Evolutionary conservation across 441 rosid genomes (phyloP).

Genomic region (Aquilaria agallochum): DNA sequence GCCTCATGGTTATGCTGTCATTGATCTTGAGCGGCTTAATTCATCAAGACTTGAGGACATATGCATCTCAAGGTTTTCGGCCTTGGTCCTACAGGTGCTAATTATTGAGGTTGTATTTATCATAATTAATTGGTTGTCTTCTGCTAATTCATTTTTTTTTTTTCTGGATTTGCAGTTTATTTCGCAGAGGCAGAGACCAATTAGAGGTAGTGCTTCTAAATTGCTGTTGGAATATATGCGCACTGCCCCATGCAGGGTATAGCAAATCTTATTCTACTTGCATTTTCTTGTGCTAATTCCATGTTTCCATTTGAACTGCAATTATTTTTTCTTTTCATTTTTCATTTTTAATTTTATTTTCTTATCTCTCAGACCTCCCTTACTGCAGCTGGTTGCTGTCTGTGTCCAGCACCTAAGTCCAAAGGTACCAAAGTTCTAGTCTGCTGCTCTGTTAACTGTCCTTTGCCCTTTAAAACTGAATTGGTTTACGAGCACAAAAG

Average conservation of each 20-base stretch:
- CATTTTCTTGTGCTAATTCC: slow-evolving; percentile 12
- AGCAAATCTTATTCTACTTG: slow-evolving; percentile 15
- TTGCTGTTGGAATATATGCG: slow-evolving; percentile 66
- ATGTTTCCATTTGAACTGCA: slow-evolving; percentile 2
- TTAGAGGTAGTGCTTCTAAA: slow-evolving; percentile 72
- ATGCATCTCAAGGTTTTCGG: slow-evolving; percentile 64
- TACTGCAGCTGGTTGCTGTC: slow-evolving; percentile 94
- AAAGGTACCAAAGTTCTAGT: slow-evolving; percentile 76
- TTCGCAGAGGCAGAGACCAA: slow-evolving; percentile 85
- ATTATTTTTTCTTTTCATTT: neutral
- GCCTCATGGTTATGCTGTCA: slow-evolving; percentile 58
- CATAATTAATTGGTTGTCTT: slow-evolving; percentile 10
- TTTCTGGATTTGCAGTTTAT: slow-evolving; percentile 51
- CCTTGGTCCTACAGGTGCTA: slow-evolving; percentile 69
- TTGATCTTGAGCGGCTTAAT: slow-evolving; percentile 64
- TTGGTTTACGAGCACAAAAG: slow-evolving; percentile 20
- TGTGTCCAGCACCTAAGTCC: slow-evolving; percentile 86
- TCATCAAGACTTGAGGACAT: slow-evolving; percentile 51
- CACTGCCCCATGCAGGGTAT: slow-evolving; percentile 77
- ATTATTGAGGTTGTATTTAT: slow-evolving; percentile 6
- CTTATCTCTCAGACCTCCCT: slow-evolving; percentile 61
- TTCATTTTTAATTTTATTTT: slow-evolving; percentile 10
- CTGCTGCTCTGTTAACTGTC: slow-evolving; percentile 70
- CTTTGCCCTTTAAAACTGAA: slow-evolving; percentile 50
- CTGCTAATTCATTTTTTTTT: slow-evolving; percentile 19